These are phyloP conservation scores for Diaporthe longicolla DNA, from an alignment of 2,329 filamentous ascomycete genomes.

Conservation along the genomic window DNA sequence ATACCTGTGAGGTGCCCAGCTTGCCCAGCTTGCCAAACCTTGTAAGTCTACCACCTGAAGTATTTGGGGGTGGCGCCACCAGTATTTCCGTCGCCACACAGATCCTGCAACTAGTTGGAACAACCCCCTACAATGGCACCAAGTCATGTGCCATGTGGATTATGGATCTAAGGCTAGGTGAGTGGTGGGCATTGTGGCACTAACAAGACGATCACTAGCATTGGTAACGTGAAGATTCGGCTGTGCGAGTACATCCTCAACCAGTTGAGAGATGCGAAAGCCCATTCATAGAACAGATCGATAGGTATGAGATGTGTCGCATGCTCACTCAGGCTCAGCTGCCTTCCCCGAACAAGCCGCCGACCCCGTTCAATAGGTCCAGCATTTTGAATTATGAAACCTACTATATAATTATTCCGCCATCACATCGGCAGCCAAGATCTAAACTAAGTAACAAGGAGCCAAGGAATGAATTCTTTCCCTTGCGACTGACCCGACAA, in stretches of 20 bases:
- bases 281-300: not conserved
- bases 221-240: not conserved
- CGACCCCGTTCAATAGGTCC: not conserved
- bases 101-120: too few species aligned
- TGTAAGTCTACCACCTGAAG: not conserved
- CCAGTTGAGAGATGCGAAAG: not conserved
- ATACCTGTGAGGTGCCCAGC: too few species aligned
- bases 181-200: not conserved
- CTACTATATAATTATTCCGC: too few species aligned
- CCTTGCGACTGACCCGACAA: not conserved
- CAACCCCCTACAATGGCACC: too few species aligned
- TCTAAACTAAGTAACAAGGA: conserved; percentile 9
- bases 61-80: not conserved
- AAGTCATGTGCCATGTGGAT: too few species aligned
- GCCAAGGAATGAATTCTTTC: not conserved
- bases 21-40: too few species aligned
- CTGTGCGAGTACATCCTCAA: not conserved
- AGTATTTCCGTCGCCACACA: not conserved
- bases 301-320: not conserved
- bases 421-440: not conserved
- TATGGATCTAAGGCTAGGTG: not conserved
- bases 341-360: not conserved
- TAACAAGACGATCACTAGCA: not conserved
- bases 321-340: not conserved
- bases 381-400: too few species aligned